These are phyloP conservation scores for Tuber melanosporum DNA, from an alignment of 495 filamentous ascomycete species.

Conservation along the genomic window DNA sequence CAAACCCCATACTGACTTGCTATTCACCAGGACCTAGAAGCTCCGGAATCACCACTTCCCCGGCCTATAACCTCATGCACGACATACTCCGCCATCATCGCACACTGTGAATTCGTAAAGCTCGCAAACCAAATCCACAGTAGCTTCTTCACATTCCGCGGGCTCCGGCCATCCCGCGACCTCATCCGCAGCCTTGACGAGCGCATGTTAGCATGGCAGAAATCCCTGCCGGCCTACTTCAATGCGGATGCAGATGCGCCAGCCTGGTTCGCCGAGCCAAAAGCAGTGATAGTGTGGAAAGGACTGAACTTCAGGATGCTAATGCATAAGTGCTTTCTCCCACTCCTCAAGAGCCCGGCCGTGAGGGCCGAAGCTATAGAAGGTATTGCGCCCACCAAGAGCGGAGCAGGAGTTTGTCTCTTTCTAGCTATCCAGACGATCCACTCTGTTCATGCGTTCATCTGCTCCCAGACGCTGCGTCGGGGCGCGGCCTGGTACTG, in stretches of 20 bases:
- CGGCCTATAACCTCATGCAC: constrained; percentile 33
- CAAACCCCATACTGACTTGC: constrained; percentile 4
- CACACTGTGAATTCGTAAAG: constrained; percentile 37
- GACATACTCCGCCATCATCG: constrained; percentile 43
- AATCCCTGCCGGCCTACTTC: constrained; percentile 35
- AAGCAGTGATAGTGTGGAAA: constrained; percentile 39
- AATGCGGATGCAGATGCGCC: constrained; percentile 15
- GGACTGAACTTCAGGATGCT: constrained; percentile 44
- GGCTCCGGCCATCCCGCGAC: constrained; percentile 28
- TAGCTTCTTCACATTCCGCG: constrained; percentile 33
- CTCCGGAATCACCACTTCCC: constrained; percentile 21
- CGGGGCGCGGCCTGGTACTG: constrained; percentile 41
- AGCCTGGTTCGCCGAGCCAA: constrained; percentile 37
- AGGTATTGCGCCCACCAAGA: not conserved
- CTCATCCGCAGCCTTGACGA: constrained; percentile 35
- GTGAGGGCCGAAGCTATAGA: constrained; percentile 4
- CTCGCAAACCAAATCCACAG: constrained; percentile 42
- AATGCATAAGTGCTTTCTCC: constrained; percentile 37
- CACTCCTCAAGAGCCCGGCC: constrained; percentile 23
- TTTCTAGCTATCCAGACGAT: constrained; percentile 40
- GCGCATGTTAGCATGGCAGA: constrained; percentile 35
- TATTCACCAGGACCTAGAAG: constrained; percentile 21
- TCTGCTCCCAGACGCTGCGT: constrained; percentile 23
- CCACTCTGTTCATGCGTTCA: constrained; percentile 33
- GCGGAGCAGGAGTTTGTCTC: constrained; percentile 28